Evolutionary conservation across 2,329 filamentous ascomycete genomes (phyloP).

Genomic region (Scedosporium boydii): DNA sequence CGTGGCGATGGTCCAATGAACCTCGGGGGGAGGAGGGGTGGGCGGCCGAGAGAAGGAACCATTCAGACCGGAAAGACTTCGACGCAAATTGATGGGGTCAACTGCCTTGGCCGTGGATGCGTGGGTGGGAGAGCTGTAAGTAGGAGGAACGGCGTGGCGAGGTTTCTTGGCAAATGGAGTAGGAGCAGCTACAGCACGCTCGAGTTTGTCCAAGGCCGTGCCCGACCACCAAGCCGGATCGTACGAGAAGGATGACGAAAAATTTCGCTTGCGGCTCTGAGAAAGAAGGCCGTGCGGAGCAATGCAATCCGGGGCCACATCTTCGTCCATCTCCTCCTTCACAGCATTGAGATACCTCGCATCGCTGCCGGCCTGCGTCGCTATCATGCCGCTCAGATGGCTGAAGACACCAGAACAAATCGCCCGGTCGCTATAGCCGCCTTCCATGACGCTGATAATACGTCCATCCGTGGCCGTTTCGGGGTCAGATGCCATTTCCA

Average conservation of each 20-base stretch:
- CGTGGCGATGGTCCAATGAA: conserved; percentile 78
- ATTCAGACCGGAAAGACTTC: conserved; percentile 46
- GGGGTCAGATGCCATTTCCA: conserved; percentile 71
- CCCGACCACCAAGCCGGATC: conserved; percentile 65
- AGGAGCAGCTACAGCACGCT: conserved; percentile 45
- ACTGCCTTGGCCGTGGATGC: conserved; percentile 76
- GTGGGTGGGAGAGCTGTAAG: conserved; percentile 80
- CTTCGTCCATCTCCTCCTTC: conserved; percentile 13
- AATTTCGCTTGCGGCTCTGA: conserved; percentile 30
- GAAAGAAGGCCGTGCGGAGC: not conserved
- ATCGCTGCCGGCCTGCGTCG: conserved; percentile 35
- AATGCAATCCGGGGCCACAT: conserved; percentile 18
- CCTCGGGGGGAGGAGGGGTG: conserved; percentile 66
- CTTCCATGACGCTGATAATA: conserved; percentile 87
- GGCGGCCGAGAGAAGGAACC: conserved; percentile 33
- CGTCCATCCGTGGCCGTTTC: conserved; percentile 70
- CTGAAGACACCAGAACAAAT: conserved; percentile 81
- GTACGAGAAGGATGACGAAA: conserved; percentile 35
- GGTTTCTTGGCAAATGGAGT: conserved; percentile 41
- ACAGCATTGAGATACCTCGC: conserved; percentile 13
- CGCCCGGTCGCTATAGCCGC: conserved; percentile 90
- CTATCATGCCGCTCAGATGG: conserved; percentile 75
- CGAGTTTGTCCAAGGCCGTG: conserved; percentile 58
- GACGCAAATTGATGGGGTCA: conserved; percentile 54
- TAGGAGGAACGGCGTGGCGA: conserved; percentile 50